Evolutionary conservation across 768 basidiomycete genomes (phyloP).

Genomic region (Boletus rufocinnamomeus): DNA sequence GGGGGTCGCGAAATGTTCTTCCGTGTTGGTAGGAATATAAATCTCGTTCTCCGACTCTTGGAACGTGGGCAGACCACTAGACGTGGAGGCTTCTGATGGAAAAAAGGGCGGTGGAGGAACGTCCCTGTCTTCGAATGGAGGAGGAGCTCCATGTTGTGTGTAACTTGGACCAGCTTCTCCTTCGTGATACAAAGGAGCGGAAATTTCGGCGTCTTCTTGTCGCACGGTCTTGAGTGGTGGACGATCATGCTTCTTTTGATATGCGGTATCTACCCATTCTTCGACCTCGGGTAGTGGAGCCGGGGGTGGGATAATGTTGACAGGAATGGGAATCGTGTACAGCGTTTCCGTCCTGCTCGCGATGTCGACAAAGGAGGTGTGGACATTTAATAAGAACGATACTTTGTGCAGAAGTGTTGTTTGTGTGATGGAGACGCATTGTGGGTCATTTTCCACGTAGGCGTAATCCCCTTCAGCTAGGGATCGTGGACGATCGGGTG

Average conservation of each 20-base stretch:
- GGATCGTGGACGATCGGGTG: constrained; percentile 46
- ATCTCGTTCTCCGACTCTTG: constrained; percentile 80
- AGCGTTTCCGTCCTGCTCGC: constrained; percentile 66
- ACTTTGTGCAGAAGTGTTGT: constrained; percentile 82
- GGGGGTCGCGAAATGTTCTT: constrained; percentile 41
- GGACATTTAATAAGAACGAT: constrained; percentile 71
- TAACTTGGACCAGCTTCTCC: constrained; percentile 78
- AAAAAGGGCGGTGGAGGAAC: constrained; percentile 69
- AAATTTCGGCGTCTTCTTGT: constrained; percentile 61
- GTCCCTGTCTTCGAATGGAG: constrained; percentile 84
- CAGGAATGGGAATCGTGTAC: constrained; percentile 64
- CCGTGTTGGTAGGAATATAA: constrained; percentile 51
- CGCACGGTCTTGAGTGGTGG: constrained; percentile 74
- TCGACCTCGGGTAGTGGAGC: constrained; percentile 81
- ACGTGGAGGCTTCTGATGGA: constrained; percentile 59
- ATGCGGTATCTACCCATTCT: constrained; percentile 69
- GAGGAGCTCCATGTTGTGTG: constrained; percentile 63
- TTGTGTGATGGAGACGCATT: constrained; percentile 79
- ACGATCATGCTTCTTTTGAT: constrained; percentile 85
- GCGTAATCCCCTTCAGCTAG: constrained; percentile 46
- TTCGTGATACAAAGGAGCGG: constrained; percentile 66
- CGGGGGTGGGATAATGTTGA: constrained; percentile 70
- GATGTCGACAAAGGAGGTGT: constrained; percentile 76
- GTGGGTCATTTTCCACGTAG: constrained; percentile 56
- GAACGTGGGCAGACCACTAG: constrained; percentile 67